Evolutionary conservation across 179 eudicot genomes (phyloP), one percentile per base, ranked within the genome.

Genomic region (Heliamphora pulchella): DNA sequence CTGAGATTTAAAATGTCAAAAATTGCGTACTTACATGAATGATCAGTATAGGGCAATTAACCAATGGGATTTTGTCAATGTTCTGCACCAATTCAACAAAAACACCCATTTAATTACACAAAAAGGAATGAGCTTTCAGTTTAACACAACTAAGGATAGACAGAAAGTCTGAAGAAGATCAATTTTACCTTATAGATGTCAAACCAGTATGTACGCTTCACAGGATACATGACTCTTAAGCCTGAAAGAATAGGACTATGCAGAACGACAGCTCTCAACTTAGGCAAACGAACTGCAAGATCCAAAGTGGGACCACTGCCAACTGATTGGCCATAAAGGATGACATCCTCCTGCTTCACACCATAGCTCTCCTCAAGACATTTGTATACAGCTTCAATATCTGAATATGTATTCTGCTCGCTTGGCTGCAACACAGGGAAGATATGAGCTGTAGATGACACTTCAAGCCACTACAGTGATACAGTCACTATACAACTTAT

Each of bases 231-330:
- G 69, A 89, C 91, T 81, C 92, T 84, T 64, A 91, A 82, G 14
- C 94, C 94, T 0, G 94, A 90, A 18, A 90, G 84, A 71, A 90
- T 89, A 78, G 94, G 94, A 83, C 92, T 87, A 71, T 90, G 92
- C 80, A 90, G 82, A 70, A 90, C 83, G 54, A 90, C 91, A 43
- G 92, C 94, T 85, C 94, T 87, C 75, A 90, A 84, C 39, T 82
- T 81, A 80, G 92, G 89, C 44, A 89, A 78, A 81, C 94, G 94
- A 81, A 87, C 78, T n/a, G 94, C 92, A 43, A 90, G 86, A 83
- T 90, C 94, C 76, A 87, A 83, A 15, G 94, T 89, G 31, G 94
- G 94, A 13, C 94, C 91, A 77, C 93, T 90, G 44, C 94, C 92
- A 70, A 90, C 92, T 8, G 94, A 90, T 71, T 89, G 94, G 62